Base-by-base conservation (phyloP, 805 yeast species). In the Nakazawaea molendinolei region DNA sequence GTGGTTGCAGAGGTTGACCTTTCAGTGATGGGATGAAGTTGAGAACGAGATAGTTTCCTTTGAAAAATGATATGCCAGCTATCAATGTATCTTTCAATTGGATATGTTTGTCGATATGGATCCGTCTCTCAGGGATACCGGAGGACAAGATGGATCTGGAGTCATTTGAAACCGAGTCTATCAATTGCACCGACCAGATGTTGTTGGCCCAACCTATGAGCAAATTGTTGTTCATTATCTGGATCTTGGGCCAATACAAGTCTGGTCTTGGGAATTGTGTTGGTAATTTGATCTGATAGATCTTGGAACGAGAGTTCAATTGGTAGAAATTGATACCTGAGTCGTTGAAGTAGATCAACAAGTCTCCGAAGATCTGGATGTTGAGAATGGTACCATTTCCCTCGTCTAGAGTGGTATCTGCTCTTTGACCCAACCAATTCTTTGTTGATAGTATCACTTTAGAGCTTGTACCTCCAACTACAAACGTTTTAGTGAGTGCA, bases 381-480 rank as follows among this genome's bases (percentile, higher is more conserved):
- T 79, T 73, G 6, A 86, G 79, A 5, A 92, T 75, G 0, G 95
- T 79, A 0, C 89, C 87, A 29, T 69, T 60, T 5, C 69, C 74
- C 30, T 71, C 67, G 17, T 77, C 81, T 5, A 92, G 40, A 0
- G 70, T 58, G 0, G 75, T 65, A 48, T 92, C 97, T 2, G 67
- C 65, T 39, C 95, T 68, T 42, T 79, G 77, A 1, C 95, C 95
- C 5, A 92, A 61, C 98, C 98, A 90, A 48, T 83, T 84, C 44
- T 79, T 69, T 25, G 80, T 79, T 1, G 94, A 81, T 31, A 77
- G 60, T 0, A 83, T 59, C 0, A 92, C 79, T 31, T 83, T 76
- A 0, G 97, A 97, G 6, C 87, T 79, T 61, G 80, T 86, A 0
- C 97, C 97, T 3, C 97, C 97, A 22, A 89, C 79, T 0, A 86